Percentiles rank a stretch among this genome's conserved stretches.
Evolutionary conservation across 495 filamentous ascomycete species (phyloP).

Genomic region (Neurospora sp.): DNA sequence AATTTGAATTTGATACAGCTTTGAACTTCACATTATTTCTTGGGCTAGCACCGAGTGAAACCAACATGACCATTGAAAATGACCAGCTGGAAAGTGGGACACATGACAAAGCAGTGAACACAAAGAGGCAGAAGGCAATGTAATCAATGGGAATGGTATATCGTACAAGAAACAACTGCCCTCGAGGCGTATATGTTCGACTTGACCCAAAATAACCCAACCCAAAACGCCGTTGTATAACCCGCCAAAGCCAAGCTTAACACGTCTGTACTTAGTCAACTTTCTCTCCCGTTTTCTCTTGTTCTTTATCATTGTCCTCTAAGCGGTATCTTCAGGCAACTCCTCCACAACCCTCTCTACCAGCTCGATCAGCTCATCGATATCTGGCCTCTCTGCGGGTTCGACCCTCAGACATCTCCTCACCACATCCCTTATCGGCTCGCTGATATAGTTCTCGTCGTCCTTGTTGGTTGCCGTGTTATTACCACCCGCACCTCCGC

Average conservation of each 20-base stretch:
- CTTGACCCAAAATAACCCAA: not conserved
- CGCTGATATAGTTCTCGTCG: constrained; percentile 47
- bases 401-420: constrained; percentile 86
- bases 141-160: not conserved
- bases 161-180: not conserved
- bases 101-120: not conserved
- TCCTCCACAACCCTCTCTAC: constrained; percentile 65
- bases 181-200: not conserved
- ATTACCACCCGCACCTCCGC: constrained; percentile 7
- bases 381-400: constrained; percentile 79
- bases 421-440: constrained; percentile 73
- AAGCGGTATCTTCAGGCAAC: constrained; percentile 56
- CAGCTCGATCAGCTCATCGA: constrained; percentile 76
- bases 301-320: not conserved
- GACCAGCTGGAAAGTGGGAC: not conserved
- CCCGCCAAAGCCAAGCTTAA: not conserved
- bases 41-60: not conserved
- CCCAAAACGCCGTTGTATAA: not conserved
- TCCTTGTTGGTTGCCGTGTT: constrained; percentile 6
- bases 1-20: not conserved
- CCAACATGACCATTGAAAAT: not conserved
- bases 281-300: not conserved
- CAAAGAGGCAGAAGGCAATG: not conserved
- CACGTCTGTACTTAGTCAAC: not conserved
- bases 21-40: not conserved